These are phyloP conservation scores for Tylopilus sp. DNA, from an alignment of 768 basidiomycete genomes.

Conservation along the genomic window DNA sequence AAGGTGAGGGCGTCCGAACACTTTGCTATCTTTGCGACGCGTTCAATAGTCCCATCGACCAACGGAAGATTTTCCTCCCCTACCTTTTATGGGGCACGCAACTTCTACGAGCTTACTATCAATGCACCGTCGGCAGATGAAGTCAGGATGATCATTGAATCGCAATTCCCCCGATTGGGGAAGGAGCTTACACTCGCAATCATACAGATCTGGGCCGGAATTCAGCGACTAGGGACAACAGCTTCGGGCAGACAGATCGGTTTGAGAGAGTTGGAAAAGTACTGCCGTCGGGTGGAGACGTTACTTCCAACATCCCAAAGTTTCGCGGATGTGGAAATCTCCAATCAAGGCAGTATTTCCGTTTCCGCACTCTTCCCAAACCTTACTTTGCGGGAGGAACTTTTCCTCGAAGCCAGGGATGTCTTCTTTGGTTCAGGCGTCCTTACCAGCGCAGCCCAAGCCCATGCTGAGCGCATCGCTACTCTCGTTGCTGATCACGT, in stretches of 20 bases:
- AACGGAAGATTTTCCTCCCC: constrained; percentile 51
- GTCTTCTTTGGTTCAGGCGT: constrained; percentile 81
- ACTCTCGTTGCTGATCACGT: constrained; percentile 56
- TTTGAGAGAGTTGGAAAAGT: constrained; percentile 78
- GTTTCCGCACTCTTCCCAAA: constrained; percentile 60
- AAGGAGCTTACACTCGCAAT: constrained; percentile 46
- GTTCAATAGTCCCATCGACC: constrained; percentile 55
- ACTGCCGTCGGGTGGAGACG: constrained; percentile 68
- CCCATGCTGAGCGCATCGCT: constrained; percentile 49
- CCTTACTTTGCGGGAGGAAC: constrained; percentile 76
- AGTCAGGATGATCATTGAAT: constrained; percentile 62
- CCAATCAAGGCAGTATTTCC: constrained; percentile 24
- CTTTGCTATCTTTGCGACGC: constrained; percentile 88
- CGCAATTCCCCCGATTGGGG: constrained; percentile 62
- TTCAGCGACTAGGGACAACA: constrained; percentile 49
- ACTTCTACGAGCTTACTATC: constrained; percentile 71
- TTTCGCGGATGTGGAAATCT: constrained; percentile 38
- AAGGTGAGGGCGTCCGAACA: constrained; percentile 69
- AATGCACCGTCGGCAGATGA: constrained; percentile 62
- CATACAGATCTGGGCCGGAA: constrained; percentile 66
- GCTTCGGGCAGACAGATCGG: constrained; percentile 62
- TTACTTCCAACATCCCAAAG: constrained; percentile 51
- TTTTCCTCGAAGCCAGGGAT: constrained; percentile 85
- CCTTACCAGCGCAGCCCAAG: constrained; percentile 48
- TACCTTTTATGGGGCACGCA: constrained; percentile 81